Base-by-base conservation (phyloP, 768 basidiomycete species). In the Leucocoprinus birnbaumii region DNA sequence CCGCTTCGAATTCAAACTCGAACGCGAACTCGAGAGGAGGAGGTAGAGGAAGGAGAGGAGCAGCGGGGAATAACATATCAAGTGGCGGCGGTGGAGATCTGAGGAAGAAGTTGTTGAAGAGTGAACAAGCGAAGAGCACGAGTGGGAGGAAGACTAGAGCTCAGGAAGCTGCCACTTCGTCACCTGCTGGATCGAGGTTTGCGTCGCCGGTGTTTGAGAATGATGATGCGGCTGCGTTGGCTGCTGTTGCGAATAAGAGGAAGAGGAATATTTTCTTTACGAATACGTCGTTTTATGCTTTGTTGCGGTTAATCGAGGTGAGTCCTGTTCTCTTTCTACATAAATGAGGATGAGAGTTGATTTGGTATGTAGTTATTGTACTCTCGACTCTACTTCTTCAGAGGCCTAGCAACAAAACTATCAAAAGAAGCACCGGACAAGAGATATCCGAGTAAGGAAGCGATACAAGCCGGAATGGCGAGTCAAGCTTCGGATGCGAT, bases 251-350 rank as follows among this genome's bases (percentile, higher is more conserved):
- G 54, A 59, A 49, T 26, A 56, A 57, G 53, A 57, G 57, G 56
- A 61, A 56, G 66, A 82, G 54, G 77, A 79, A 71, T 60, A 79
- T 84, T 34, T 94, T 98, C 71, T 98, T 92, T 71, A 85, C 86
- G 56, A 98, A 97, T 70, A 93, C 91, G 18, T 78, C 85, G 21
- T 92, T 92, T 64, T 99, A 98, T 73, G 82, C 83, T 9, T 71
- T 98, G 21, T 70, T 98, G 62, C 83, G 96, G 31, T 73, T 95
- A 47, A 68, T 98, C 40, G 89, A 98, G 85, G 96, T 94, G 56
- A 46, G 86, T 53, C 3, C 3, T 21, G 67, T 31, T 24, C 38
- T 22, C 41, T 57, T 34, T 2, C 34, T 38, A 52, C 53, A 7
- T 55, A 25, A 55, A 53, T 44, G n/a, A n/a, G n/a, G n/a, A n/a